Base-by-base conservation (phyloP, 805 yeast species). In the Candida hispaniensis region DNA sequence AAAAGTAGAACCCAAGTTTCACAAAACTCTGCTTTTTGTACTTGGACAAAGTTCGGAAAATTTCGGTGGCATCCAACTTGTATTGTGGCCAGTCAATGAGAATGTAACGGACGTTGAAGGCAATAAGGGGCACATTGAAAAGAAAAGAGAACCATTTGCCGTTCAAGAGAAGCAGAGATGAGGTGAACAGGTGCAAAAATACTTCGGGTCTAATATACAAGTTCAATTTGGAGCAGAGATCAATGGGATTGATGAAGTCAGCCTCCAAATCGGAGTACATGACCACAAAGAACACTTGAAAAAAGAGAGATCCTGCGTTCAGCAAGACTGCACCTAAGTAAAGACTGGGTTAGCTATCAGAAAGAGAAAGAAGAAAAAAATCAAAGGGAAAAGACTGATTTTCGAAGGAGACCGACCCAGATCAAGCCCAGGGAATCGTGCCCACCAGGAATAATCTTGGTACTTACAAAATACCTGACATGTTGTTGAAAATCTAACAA, bases 241-340 rank as follows among this genome's bases (percentile, higher is more conserved):
- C 97, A 51, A 88, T 83, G 36, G 96, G 96, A 59, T 88, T 88
- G 64, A 88, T 86, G 65, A 85, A 88, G 58, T 88, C 96, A 11
- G 50, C 34, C 30, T 47, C 95, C 56, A 85, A 69, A 59, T 85
- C 96, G 45, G 91, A 78, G 66, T 79, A 85, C 76, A 85, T 75
- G 58, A 85, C 83, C 25, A 94, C 82, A 66, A 85, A 85, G 59
- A 79, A 88, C 35, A 85, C 94, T 60, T 85, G 94, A 24, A 79
- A 66, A 54, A 85, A 83, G 59, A 85, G 67, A 65, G 79, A 81
- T 47, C 79, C 70, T 41, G 91, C 86, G 60, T 85, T 86, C 43
- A 78, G 69, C 40, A 83, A 55, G 30, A 85, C 93, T 7, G 93
- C 79, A 21, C 44, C 36, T 16, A 52, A 34, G 36, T 49, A 51